phyloP scores from a whole-genome alignment of 371 early-diverging fungal species.

The Mucor velutinosus region DNA sequence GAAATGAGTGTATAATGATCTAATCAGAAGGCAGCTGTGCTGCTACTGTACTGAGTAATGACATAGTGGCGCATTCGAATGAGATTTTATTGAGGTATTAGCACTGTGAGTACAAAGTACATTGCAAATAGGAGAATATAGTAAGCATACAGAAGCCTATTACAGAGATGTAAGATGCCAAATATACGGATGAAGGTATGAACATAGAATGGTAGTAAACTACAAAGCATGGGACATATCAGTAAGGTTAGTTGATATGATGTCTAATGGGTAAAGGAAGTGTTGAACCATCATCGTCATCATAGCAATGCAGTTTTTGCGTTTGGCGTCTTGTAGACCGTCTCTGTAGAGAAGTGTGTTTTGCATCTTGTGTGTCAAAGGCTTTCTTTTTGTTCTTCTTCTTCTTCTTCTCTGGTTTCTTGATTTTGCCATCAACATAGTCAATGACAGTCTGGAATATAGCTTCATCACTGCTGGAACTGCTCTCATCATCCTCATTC shows the following conservation, averaged over 20 bases:
- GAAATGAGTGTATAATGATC: background rate
- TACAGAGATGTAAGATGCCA: background rate
- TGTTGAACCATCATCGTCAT: constrained; percentile 14
- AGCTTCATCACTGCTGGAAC: constrained; percentile 14
- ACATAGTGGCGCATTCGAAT: background rate
- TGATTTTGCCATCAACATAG: constrained; percentile 12
- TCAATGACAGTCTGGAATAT: constrained; percentile 18
- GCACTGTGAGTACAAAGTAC: too few species aligned
- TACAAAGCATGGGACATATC: background rate
- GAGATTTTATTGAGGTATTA: too few species aligned
- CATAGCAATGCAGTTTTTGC: constrained; percentile 24
- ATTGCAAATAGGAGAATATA: too few species aligned
- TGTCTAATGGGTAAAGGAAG: background rate
- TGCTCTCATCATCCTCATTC: constrained; percentile 17
- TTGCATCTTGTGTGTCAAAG: background rate
- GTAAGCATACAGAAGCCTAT: too few species aligned
- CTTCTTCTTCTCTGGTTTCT: background rate
- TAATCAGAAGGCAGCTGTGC: background rate
- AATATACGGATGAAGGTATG: background rate
- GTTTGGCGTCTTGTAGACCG: constrained; percentile 9
- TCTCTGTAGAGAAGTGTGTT: background rate
- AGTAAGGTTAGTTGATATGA: background rate
- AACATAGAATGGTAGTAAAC: background rate
- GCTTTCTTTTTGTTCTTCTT: background rate
- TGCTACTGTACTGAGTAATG: background rate